Evolutionary conservation across 768 basidiomycete genomes (phyloP), one percentile per base, ranked within the genome.

Genomic region (Galerina sulciceps): DNA sequence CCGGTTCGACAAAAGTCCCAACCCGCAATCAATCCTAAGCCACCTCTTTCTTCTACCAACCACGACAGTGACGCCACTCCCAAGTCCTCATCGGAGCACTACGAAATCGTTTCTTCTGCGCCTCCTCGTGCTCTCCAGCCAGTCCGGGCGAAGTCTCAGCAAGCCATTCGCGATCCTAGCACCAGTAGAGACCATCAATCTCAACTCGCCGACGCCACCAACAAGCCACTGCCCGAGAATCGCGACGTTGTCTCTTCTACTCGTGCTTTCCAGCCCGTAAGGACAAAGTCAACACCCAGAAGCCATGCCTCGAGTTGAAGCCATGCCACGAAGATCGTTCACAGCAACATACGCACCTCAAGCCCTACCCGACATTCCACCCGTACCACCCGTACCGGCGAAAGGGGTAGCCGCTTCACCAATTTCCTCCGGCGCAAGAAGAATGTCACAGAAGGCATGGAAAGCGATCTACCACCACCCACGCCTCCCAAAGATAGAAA

Each of bases 401-500:
- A 31, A 75, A 74, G 56, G 70, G 48, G 13, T 36, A 75, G 69
- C 60, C 65, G 71, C 55, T 72, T 71, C 63, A 63, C 67, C 20
- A 73, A 73, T 34, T 66, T 82, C 17, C 67, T 83, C 22, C 71
- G 79, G 50, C 73, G 79, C 36, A 76, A 77, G 65, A 79, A 76
- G 67, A 75, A 68, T 41, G 67, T 63, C n/a, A 43, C 43, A n/a
- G 67, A 73, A 47, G 71, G 70, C 20, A 55, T 51, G 36, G 65
- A 65, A 13, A 60, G 62, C 37, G 63, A 67, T 36, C 55, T 69
- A 26, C 74, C 73, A 1, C 79, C 81, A 14, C 79, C 81, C 3
- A 71, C 76, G 22, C 82, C 81, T 26, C 81, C 82, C 6, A 83
- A 83, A 65, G 81, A 82, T 58, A 70, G 69, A 35, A 65, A 54